Base-by-base conservation (phyloP, 208 protist species). In the Trypanosoma avium region DNA sequence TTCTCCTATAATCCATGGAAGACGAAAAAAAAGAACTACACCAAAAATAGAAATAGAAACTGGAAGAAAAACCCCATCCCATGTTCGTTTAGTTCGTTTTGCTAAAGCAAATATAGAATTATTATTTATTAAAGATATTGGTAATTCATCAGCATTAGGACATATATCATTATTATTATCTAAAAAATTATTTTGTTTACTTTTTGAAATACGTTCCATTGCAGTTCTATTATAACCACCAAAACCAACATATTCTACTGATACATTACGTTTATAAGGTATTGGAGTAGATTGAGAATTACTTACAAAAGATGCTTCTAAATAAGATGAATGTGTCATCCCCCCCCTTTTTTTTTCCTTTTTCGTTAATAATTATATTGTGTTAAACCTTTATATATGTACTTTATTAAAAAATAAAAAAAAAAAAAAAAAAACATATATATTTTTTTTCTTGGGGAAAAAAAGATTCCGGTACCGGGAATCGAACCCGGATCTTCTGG, bases 41-140 rank as follows among this genome's bases (percentile, higher is more conserved):
- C 67, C 67, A 43, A 73, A 71, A 60, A 76, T 75, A 64, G 38
- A 63, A 19, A 69, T 45, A 7, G 48, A 68, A 1, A 61, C 40
- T 6, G 72, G 72, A 27, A 77, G 49, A 53, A 77, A 74, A 1
- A 77, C 71, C 4, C 67, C 71, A 52, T 74, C 61, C 48, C 56
- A 74, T 15, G 71, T 77, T 24, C 70, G 3, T 21, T 60, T 66
- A 17, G 47, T 66, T 17, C 62, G 45, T 22, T 55, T 52, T 19
- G 29, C 9, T 13, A 29, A 24, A 22, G 48, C 7, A 49, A 21
- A 15, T 10, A 61, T 38, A 10, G 35, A 49, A n/a, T 61, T 32
- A 13, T 61, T 61, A 22, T 19, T 19, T 2, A 33, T 26, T 33
- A 24, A 6, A 43, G 6, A 22, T n/a, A 42, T 1, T 7, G 30